A percentile compares a stretch with the other conserved stretches of the same genome.
Conservation (phyloP, 2,329 filamentous ascomycete genomes). For the Diaporthe ilicicola region DNA sequence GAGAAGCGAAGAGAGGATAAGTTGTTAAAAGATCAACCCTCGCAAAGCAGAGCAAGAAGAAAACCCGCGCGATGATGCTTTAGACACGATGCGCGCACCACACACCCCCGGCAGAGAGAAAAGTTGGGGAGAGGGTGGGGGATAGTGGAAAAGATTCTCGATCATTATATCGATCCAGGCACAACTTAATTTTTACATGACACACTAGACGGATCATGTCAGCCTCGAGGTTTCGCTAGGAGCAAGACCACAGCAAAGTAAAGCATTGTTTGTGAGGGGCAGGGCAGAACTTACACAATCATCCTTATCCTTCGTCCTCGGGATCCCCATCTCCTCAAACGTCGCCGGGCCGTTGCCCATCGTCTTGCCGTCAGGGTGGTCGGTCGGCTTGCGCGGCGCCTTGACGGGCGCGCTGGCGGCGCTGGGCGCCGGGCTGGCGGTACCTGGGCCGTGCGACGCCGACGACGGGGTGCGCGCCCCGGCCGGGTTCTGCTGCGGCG, state of each 20-base stretch:
- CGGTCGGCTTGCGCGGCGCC: constrained; percentile 41
- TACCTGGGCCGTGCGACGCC: constrained; percentile 16
- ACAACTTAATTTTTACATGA: background rate
- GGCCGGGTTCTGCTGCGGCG: constrained; percentile 40
- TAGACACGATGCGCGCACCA: constrained; percentile 1
- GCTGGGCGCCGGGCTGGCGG: constrained; percentile 30
- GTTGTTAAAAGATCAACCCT: background rate
- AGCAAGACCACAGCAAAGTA: background rate
- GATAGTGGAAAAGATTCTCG: background rate
- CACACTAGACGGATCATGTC: background rate
- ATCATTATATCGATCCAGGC: background rate
- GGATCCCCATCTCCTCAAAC: constrained; percentile 98
- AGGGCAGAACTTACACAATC: constrained; percentile 78
- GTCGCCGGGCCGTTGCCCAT: constrained; percentile 86
- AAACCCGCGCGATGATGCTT: background rate
- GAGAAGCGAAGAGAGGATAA: background rate
- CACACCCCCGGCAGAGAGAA: background rate
- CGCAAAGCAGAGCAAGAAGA: background rate
- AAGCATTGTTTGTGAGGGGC: background rate
- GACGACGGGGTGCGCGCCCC: constrained; percentile 33
- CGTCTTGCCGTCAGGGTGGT: constrained; percentile 47
- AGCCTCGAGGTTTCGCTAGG: background rate
- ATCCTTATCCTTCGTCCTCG: constrained; percentile 80
- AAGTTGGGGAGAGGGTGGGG: background rate
- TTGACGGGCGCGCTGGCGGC: constrained; percentile 22